These are phyloP conservation scores for Nyssa sinensis DNA, from an alignment of 148 eudicot genomes.

Conservation along the genomic window DNA sequence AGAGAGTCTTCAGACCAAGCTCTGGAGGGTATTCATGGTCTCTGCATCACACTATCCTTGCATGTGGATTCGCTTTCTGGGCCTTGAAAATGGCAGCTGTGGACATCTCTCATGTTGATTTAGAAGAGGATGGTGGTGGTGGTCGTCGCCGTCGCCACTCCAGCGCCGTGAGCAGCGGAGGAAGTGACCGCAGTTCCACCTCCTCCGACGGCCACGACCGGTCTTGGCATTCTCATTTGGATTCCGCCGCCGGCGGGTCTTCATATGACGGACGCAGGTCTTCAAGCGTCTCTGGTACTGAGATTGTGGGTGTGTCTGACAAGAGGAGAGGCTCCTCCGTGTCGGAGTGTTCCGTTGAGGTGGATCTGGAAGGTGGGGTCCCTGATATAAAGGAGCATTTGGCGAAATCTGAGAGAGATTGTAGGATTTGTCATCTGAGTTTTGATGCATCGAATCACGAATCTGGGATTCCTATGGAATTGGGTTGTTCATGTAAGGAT, in stretches of 20 bases:
- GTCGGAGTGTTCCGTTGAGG: constrained; percentile 52
- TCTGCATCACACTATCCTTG: background rate
- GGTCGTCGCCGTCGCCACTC: constrained; percentile 19
- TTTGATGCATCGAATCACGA: constrained; percentile 57
- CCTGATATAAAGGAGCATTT: constrained; percentile 40
- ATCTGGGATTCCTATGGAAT: constrained; percentile 63
- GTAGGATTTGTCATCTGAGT: constrained; percentile 82
- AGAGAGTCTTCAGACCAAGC: background rate
- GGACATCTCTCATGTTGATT: background rate
- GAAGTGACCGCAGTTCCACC: constrained; percentile 8
- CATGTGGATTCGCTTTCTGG: constrained; percentile 2
- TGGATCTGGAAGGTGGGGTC: constrained; percentile 56
- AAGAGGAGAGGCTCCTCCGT: constrained; percentile 39
- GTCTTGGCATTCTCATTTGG: background rate
- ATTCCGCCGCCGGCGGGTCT: background rate
- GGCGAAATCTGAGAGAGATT: constrained; percentile 52
- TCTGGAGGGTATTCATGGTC: background rate
- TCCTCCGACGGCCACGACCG: constrained; percentile 21
- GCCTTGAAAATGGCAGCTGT: background rate
- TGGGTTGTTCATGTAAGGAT: constrained; percentile 83
- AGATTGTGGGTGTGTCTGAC: constrained; percentile 28
- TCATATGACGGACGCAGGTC: background rate
- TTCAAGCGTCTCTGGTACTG: constrained; percentile 15
- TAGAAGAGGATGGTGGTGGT: constrained; percentile 18
- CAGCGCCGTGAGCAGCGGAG: constrained; percentile 10